Evolutionary conservation across 1,139 yeast species (phyloP).

Genomic region (Magnusiomyces suaveolens): DNA sequence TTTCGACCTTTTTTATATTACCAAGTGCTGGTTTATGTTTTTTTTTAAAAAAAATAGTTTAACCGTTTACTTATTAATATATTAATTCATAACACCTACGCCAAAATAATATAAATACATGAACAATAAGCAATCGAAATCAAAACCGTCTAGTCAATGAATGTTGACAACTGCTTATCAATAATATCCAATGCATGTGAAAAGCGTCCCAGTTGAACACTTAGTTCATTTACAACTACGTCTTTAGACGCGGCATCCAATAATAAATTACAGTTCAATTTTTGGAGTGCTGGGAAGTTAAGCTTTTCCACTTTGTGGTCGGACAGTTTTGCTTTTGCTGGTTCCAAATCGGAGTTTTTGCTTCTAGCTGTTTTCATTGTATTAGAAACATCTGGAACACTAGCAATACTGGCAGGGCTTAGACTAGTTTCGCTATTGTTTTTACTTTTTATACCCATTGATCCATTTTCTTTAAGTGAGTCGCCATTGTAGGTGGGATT

Average conservation of each 20-base stretch:
- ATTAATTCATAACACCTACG: too few relatives aligned
- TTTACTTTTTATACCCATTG: neutral
- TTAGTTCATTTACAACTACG: conserved; percentile 26
- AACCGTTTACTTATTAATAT: neutral
- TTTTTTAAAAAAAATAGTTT: too few relatives aligned
- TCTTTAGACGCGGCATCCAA: conserved; percentile 28
- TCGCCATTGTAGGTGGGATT: neutral
- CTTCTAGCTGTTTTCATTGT: neutral
- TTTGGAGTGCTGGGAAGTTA: conserved; percentile 20
- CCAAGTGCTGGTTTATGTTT: neutral
- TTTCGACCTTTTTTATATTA: too few relatives aligned
- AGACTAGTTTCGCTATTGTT: neutral
- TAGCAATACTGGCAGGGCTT: neutral
- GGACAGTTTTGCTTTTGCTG: neutral
- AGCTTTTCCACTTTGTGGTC: too few relatives aligned
- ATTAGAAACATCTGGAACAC: neutral
- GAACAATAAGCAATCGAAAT: neutral
- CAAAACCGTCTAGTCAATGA: neutral
- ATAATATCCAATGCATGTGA: conserved; percentile 23
- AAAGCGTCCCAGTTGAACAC: conserved; percentile 23
- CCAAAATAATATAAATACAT: too few relatives aligned
- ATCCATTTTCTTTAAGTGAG: neutral
- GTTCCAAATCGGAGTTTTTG: neutral
- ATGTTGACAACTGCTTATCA: conserved; percentile 7
- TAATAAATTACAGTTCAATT: conserved; percentile 25